Evolutionary conservation across 257 asterid genomes (phyloP).

Genomic region (Cynanchum wilfordii): DNA sequence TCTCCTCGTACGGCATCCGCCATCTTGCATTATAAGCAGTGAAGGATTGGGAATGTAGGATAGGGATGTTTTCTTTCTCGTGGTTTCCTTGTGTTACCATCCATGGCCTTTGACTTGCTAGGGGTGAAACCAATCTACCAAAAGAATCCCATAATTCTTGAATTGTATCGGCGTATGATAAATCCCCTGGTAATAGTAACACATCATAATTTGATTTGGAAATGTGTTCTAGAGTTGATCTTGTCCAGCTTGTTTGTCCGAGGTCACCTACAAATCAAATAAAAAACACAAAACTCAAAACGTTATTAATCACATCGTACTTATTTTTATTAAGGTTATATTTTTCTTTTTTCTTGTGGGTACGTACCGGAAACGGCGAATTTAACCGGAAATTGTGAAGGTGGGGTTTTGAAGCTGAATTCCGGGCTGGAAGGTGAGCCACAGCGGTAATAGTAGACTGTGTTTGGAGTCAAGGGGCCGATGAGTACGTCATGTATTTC

Average conservation of each 20-base stretch:
- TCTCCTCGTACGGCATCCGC: conserved; percentile 71
- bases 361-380: conserved; percentile 49
- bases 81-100: conserved; percentile 96
- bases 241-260: conserved; percentile 78
- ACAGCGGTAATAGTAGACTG: conserved; percentile 48
- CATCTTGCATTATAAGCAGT: conserved; percentile 76
- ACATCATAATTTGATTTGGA: conserved; percentile 48
- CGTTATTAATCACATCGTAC: background rate
- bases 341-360: too few relatives aligned
- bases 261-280: conserved; percentile 50
- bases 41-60: conserved; percentile 26
- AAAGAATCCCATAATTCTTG: conserved; percentile 73
- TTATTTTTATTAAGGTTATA: background rate
- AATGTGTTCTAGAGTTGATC: conserved; percentile 58
- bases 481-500: conserved; percentile 59
- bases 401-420: conserved; percentile 59
- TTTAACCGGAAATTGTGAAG: conserved; percentile 45
- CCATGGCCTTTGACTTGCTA: conserved; percentile 76
- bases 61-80: conserved; percentile 52
- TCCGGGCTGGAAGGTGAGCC: conserved; percentile 34
- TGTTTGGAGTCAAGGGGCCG: conserved; percentile 62
- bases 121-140: conserved; percentile 59
- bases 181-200: conserved; percentile 62
- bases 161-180: conserved; percentile 50
- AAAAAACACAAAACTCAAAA: too few relatives aligned